Base-by-base conservation (phyloP, 1,139 yeast species). In the Schizosaccharomyces versatilis region DNA sequence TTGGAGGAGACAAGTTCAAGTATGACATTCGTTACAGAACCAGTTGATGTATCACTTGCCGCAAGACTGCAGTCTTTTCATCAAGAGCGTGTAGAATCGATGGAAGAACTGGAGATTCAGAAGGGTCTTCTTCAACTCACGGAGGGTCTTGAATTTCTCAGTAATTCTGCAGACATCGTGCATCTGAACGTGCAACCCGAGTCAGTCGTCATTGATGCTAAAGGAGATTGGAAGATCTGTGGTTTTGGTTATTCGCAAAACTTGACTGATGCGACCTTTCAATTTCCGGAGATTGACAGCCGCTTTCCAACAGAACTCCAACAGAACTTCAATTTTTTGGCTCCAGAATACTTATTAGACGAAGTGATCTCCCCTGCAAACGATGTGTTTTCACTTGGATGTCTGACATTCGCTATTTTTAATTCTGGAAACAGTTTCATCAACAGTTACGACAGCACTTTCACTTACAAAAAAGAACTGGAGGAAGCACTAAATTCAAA, bases 221-320 rank as follows among this genome's bases (percentile, higher is more conserved):
- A 82, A 61, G 93, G 94, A 1, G 98, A 90, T 67, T 93, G 97
- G 97, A 90, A 88, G 66, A 66, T 90, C 2, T 76, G 82, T 7
- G 96, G 97, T 0, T 74, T 83, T 60, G 76, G 76, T 53, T 81
- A 81, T 61, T 62, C 63, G 17, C 79, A 65, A 38, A 61, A 61
- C 7, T 40, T 56, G 19, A 60, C 63, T 32, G 65, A 62, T 1
- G 56, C 64, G 1, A 79, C 76, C 56, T 79, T 71, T 61, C 80
- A 72, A 61, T 68, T 80, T 54, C 80, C 81, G 66, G 77, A 79
- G 54, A 74, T 76, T 60, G 85, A 84, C 60, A 80, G 88, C 2
- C 69, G 90, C 54, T 74, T 84, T 52, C 95, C 97, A 1, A 58
- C 66, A 1, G 84, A 81, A 64, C 73, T 85, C 57, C 83, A 80